Evolutionary conservation across 768 basidiomycete genomes (phyloP), one percentile per base, ranked within the genome.

Genomic region (Tricholoma terreum): DNA sequence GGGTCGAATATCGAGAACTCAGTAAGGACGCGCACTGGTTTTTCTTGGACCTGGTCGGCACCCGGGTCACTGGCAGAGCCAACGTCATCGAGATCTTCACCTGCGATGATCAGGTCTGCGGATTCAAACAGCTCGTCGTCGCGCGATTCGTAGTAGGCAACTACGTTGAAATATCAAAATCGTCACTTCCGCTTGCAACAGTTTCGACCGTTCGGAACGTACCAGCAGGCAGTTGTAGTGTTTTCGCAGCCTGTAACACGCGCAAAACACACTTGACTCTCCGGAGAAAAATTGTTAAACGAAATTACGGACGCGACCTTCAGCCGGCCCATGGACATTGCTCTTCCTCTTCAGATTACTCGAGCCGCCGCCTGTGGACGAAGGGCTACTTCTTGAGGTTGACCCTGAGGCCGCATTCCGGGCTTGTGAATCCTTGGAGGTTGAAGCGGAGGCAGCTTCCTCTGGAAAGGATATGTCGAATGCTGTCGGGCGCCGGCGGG

Each of bases 1-100:
- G 81, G 74, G 54, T 90, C 84, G 64, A 86, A 90, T 46, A 90
- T 75, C 1, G 74, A 63, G 60, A 89, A 92, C 24, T 80, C 77
- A 4, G 75, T 74, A 4, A 92, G 73, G 7, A 80, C 60, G 2
- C 89, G 80, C n/a, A 81, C 69, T 8, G 84, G 86, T 63, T 86
- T 85, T 42, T 72, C 74, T 14, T 73, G 65, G 2, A 61, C 27
- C 52, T 19, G 9, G 22, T 43, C 52, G 14, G 10, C 27, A 30
- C 27, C 46, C n/a, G 46, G n/a, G 1, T 49, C 46, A 8, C 24
- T 2, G 3, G 27, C 38, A 19, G 30, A 42, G 11, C 21, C 52
- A 24, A 4, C 15, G 14, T 19, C 40, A 19, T 54, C 52, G n/a
- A 64, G 64, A 46, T 76, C 75, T 59, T 81, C 80, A 7, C 79